Evolutionary conservation across 305 asterid genomes (phyloP).

Genomic region (Solanum aculeatissimum): DNA sequence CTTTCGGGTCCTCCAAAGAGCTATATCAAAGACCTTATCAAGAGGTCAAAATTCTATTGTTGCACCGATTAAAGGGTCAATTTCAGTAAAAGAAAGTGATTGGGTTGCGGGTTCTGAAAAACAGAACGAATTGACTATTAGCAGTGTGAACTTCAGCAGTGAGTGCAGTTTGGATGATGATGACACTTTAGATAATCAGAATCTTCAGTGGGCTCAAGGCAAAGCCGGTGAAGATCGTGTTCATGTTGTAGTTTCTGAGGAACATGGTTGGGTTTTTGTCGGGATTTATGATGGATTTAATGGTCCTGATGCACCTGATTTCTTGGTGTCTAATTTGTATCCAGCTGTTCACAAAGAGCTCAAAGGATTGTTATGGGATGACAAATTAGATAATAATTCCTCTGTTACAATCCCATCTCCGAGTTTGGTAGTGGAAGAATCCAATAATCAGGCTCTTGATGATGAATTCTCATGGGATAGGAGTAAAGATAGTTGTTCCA

Average conservation of each 20-base stretch:
- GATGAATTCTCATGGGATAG: slow-evolving; percentile 33
- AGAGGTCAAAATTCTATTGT: slow-evolving; percentile 84
- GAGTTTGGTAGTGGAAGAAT: background rate
- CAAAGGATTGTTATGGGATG: slow-evolving; percentile 84
- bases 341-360: slow-evolving; percentile 72
- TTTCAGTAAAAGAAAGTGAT: slow-evolving; percentile 52
- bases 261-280: slow-evolving; percentile 83
- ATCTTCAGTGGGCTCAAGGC: slow-evolving; percentile 95
- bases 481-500: slow-evolving; percentile 54
- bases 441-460: background rate
- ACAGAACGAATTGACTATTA: slow-evolving; percentile 57
- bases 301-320: slow-evolving; percentile 97
- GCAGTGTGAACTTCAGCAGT: slow-evolving; percentile 54
- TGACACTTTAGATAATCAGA: slow-evolving; percentile 45
- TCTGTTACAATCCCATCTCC: slow-evolving; percentile 5
- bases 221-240: slow-evolving; percentile 95
- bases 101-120: slow-evolving; percentile 53
- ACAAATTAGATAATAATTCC: slow-evolving; percentile 27
- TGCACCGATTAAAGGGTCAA: slow-evolving; percentile 67
- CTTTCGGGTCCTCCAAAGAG: slow-evolving; percentile 55
- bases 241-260: slow-evolving; percentile 85
- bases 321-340: slow-evolving; percentile 65
- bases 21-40: slow-evolving; percentile 50
- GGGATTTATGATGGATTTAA: slow-evolving; percentile 94
- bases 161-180: slow-evolving; percentile 72